A percentile compares a stretch with the other conserved stretches of the same genome.
These are phyloP conservation scores for Stephanocyclus meneghinianus DNA, from an alignment of 352 stramenopile species.

Conservation along the genomic window DNA sequence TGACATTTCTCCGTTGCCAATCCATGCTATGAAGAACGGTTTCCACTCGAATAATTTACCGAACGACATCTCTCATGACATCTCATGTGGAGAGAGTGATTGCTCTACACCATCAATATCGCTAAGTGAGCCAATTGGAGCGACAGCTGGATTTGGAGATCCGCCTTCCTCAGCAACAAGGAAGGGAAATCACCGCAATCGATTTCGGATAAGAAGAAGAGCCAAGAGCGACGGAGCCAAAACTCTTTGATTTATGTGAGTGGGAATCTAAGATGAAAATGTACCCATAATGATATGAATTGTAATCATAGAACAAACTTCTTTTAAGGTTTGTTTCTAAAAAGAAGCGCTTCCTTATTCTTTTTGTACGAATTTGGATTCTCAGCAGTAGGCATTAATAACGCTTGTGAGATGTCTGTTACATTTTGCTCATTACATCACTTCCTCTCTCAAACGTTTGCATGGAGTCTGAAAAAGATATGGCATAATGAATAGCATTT, in stretches of 20 bases:
- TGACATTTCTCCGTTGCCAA: neutral
- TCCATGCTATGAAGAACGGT: neutral
- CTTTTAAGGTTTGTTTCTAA: no score
- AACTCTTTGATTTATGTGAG: no score
- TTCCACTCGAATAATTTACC: neutral
- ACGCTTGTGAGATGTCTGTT: no score
- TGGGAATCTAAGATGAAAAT: no score
- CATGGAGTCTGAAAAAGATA: constrained; percentile 1
- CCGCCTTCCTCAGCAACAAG: neutral
- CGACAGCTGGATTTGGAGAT: neutral
- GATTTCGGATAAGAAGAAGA: constrained; percentile 2
- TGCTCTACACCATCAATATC: neutral
- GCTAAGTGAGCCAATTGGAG: neutral
- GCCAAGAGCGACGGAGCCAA: neutral
- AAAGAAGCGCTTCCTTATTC: no score
- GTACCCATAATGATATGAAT: no score
- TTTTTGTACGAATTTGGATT: no score
- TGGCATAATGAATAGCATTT: neutral
- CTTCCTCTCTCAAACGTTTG: neutral
- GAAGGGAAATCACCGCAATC: neutral
- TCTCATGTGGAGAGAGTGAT: neutral
- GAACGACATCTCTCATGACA: neutral
- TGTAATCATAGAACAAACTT: no score
- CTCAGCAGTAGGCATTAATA: no score
- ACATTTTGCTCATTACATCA: neutral